These are phyloP conservation scores for Mortierella alpina DNA, from an alignment of 192 early-diverging fungal genomes.

Conservation along the genomic window DNA sequence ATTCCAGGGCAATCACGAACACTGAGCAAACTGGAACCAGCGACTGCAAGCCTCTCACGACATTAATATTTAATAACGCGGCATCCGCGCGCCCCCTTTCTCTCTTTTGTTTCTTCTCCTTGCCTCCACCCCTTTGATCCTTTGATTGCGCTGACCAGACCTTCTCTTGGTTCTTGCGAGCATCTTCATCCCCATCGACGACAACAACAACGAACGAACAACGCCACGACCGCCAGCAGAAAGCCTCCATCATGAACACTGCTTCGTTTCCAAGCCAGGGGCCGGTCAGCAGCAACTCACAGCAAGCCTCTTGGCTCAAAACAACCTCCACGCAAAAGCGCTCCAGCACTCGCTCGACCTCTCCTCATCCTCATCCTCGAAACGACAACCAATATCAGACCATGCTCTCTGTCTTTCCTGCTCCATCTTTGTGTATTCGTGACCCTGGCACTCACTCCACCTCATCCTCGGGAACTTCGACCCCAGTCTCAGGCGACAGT, in stretches of 20 bases:
- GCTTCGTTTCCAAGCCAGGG: conserved; percentile 12
- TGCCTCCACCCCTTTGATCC: not conserved
- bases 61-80: not conserved
- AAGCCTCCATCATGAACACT: conserved; percentile 42
- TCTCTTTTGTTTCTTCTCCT: conserved; percentile 11
- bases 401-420: conserved; percentile 37
- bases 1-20: too few relatives aligned
- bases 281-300: conserved; percentile 4
- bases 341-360: conserved; percentile 30
- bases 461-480: conserved; percentile 13
- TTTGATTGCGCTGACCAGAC: conserved; percentile 6
- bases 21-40: too few relatives aligned
- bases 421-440: conserved; percentile 42
- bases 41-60: not conserved
- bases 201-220: not conserved
- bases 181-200: not conserved
- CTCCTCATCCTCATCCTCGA: conserved; percentile 26
- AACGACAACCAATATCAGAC: conserved; percentile 41
- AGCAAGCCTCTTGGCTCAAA: conserved; percentile 41
- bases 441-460: conserved; percentile 18
- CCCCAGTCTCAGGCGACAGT: not conserved
- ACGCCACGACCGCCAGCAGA: conserved; percentile 4
- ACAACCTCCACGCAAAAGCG: conserved; percentile 32
- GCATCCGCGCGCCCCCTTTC: not conserved
- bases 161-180: not conserved